phyloP scores from a whole-genome alignment of 257 asterid species.

The Ilex asprella region DNA sequence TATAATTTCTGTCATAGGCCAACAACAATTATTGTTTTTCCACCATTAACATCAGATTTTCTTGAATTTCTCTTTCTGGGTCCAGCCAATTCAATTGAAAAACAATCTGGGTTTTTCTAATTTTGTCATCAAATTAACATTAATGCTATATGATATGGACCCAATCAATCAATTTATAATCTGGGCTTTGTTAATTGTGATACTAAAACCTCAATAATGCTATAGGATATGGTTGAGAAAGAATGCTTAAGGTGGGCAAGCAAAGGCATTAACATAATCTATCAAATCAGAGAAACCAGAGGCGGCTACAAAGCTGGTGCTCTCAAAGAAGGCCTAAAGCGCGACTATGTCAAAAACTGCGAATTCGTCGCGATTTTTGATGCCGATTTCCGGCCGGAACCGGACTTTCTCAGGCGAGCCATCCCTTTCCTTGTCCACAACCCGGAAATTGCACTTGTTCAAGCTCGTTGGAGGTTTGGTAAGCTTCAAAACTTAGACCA shows the following conservation, averaged over 20 bases:
- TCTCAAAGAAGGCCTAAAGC: slow-evolving; percentile 83
- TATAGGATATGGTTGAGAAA: slow-evolving; percentile 83
- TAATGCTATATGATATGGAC: slow-evolving; percentile 57
- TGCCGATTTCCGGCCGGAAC: slow-evolving; percentile 94
- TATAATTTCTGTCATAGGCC: background rate
- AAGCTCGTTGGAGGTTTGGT: slow-evolving; percentile 98
- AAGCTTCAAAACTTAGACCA: slow-evolving; percentile 7
- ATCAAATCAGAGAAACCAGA: slow-evolving; percentile 73
- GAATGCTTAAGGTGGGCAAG: slow-evolving; percentile 90
- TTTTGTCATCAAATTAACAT: background rate
- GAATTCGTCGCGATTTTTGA: slow-evolving; percentile 85
- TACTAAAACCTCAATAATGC: background rate
- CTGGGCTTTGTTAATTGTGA: too few relatives aligned
- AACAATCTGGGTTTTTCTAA: too few relatives aligned
- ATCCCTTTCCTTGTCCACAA: slow-evolving; percentile 80
- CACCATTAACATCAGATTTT: too few relatives aligned
- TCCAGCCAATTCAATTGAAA: too few relatives aligned
- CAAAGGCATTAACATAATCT: slow-evolving; percentile 69
- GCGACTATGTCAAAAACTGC: slow-evolving; percentile 64
- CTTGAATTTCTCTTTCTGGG: too few relatives aligned
- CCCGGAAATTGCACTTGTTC: slow-evolving; percentile 75
- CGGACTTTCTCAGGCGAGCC: slow-evolving; percentile 77
- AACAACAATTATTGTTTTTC: background rate
- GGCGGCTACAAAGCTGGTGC: slow-evolving; percentile 99
- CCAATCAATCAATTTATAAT: too few relatives aligned